These are phyloP conservation scores for Penicillium coprophilum DNA, from an alignment of 495 filamentous ascomycete species.

Conservation along the genomic window DNA sequence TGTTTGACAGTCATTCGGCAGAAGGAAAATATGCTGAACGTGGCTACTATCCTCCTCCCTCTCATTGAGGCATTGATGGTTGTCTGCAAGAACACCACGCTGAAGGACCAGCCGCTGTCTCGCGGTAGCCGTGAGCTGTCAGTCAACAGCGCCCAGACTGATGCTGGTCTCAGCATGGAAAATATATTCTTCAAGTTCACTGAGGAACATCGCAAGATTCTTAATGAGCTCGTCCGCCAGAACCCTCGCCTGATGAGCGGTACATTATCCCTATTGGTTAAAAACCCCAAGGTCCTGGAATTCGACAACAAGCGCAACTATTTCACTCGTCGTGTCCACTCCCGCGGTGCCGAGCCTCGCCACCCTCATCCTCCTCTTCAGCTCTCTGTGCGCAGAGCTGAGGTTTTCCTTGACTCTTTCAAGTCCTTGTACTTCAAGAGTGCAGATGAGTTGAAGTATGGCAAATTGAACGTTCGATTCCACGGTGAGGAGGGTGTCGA, in stretches of 20 bases:
- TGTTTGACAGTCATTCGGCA: conserved; percentile 85
- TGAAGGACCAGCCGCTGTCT: conserved; percentile 64
- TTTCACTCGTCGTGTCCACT: conserved; percentile 90
- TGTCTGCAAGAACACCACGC: conserved; percentile 92
- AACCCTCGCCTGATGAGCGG: conserved; percentile 98
- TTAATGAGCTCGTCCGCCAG: conserved; percentile 95
- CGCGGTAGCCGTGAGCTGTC: conserved; percentile 67
- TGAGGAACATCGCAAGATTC: conserved; percentile 94
- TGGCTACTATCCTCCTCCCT: conserved; percentile 91
- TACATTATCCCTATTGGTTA: conserved; percentile 90
- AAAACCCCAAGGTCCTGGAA: conserved; percentile 97
- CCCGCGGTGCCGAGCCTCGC: conserved; percentile 63
- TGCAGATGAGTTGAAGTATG: conserved; percentile 95
- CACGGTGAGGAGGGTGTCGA: conserved; percentile 97
- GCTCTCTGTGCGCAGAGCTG: conserved; percentile 84
- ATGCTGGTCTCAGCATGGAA: conserved; percentile 69
- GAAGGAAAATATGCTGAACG: conserved; percentile 92
- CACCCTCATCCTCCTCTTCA: conserved; percentile 76
- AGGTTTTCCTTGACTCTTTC: conserved; percentile 98
- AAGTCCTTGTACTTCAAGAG: conserved; percentile 93
- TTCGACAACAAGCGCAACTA: conserved; percentile 99
- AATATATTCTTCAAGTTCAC: conserved; percentile 97
- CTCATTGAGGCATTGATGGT: conserved; percentile 97
- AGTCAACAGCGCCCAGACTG: conserved; percentile 73
- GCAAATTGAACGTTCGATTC: conserved; percentile 97